phyloP scores from a whole-genome alignment of 2,329 filamentous ascomycete genomes.

The Fusarium mundagurra region DNA sequence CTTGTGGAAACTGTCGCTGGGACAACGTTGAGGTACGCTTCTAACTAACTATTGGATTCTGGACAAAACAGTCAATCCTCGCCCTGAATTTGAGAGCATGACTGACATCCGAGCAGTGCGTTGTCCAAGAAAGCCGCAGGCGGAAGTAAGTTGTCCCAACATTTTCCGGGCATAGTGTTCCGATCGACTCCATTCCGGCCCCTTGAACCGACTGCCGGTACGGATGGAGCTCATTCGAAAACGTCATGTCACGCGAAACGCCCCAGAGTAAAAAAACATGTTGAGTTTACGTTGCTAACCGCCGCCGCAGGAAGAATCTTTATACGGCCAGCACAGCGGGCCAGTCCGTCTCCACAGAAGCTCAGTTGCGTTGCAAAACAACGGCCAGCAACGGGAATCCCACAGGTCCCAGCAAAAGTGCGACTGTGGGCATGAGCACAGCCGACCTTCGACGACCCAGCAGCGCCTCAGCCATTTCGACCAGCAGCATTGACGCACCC shows the following conservation, averaged over 20 bases:
- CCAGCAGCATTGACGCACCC: constrained; percentile 45
- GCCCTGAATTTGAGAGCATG: constrained; percentile 14
- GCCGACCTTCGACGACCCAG: constrained; percentile 53
- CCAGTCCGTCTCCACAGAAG: constrained; percentile 55
- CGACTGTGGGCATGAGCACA: constrained; percentile 39
- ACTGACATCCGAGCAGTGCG: constrained; percentile 57
- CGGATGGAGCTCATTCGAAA: constrained; percentile 18
- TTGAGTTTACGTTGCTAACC: constrained; percentile 37
- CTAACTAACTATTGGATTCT: constrained; percentile 3
- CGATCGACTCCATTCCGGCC: constrained; percentile 12
- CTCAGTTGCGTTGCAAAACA: constrained; percentile 54
- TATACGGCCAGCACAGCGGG: constrained; percentile 51
- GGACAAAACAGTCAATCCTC: constrained; percentile 4
- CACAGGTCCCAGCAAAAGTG: constrained; percentile 11
- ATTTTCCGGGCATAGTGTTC: constrained; percentile 9
- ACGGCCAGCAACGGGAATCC: constrained; percentile 44
- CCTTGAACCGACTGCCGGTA: constrained; percentile 2
- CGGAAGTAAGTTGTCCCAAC: constrained; percentile 74
- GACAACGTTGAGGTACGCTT: constrained; percentile 72
- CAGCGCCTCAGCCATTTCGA: constrained; percentile 47
- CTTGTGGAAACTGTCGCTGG: constrained; percentile 87
- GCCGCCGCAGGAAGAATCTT: constrained; percentile 55
- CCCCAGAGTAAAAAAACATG: not conserved
- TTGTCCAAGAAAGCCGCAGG: constrained; percentile 82
- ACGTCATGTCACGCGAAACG: constrained; percentile 30